Base-by-base conservation (phyloP, 1,284 basidiomycete genomes). In the Fomitopsis schrenkii region DNA sequence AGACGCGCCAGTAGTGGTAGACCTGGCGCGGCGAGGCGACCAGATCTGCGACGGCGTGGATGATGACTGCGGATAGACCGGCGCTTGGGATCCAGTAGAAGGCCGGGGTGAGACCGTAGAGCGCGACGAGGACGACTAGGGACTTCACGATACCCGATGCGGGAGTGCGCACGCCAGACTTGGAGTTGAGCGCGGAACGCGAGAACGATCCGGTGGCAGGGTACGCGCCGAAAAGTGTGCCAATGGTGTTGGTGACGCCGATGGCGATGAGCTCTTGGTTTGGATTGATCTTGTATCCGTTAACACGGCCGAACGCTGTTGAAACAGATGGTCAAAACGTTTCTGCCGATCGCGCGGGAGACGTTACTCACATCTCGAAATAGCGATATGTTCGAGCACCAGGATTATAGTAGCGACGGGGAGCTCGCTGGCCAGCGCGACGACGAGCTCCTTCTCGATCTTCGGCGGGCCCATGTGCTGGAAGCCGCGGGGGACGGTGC, bases 151-250 rank as follows among this genome's bases (percentile, higher is more conserved):
- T 85, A 68, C 97, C 97, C 8, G 93, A 95, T 15, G 91, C 80
- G 6, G 97, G 97, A 7, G 97, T 98, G 64, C 97, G 90, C 22
- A 98, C 97, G 62, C 97, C 97, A 0, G 94, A 96, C 78, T 97
- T 97, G 59, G 93, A 90, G 78, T 98, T 95, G 74, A 99, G 83
- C 0, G 97, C 97, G 3, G 95, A 94, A 41, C 97, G 94, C 44
- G 95, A 98, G 84, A 99, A 99, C 0, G 96, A 98, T 15, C 97
- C 97, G 8, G 97, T 99, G 0, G 96, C 94, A 8, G 97, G 95
- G 75, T 98, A 99, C 2, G 94, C 97, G 61, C 87, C 85, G 75
- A 98, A 97, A 66, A 90, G 80, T 8, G 91, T 90, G 15, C 94
- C 94, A 64, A 95, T 71, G 0, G 90, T 90, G 73, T 96, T 97